Evolutionary conservation across 75 land plant genomes (phyloP), one percentile per base, ranked within the genome.

Genomic region (Sequoia sempervirens): DNA sequence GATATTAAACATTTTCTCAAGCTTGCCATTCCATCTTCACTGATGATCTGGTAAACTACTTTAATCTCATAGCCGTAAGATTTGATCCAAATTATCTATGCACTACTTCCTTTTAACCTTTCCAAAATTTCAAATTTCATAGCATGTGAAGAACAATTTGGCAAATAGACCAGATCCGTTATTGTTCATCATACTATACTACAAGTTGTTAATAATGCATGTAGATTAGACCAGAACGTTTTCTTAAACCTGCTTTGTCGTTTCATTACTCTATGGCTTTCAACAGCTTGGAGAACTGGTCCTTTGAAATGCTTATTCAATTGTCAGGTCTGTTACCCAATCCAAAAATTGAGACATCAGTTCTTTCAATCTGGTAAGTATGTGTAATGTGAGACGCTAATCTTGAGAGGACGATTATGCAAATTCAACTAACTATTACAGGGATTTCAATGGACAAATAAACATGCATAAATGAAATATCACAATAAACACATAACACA

Each of bases 221-320:
- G 64, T 20, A 58, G 64, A 58, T 58, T 58, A 58, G 26, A 26
- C 66, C n/a, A 61, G n/a, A 26, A 61, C 26, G 1, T 23, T 70
- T 70, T 50, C 12, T 50, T 13, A 47, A 50, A 11, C 36, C 32
- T 23, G 32, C 32, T 32, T 70, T 30, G 34, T 28, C 0, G 13
- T n/a, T 45, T 50, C 3, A 15, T 68, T 54, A 53, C 56, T 41
- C 7, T 47, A 66, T 32, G n/a, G 18, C 11, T 34, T 7, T 34
- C n/a, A 28, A 56, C 95, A 93, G 97, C 83, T 86, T 95, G 75
- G 96, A 94, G 75, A 87, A 47, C 30, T 95, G 96, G 96, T 88
- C 93, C 20, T 92, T 90, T 56, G 96, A 95, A 79, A 72, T 85
- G 74, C 75, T 93, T 17, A 89, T 95, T 28, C 86, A 93, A n/a